These are phyloP conservation scores for Cutaneotrichosporon sp. DNA, from an alignment of 1,284 basidiomycete species.

Conservation along the genomic window DNA sequence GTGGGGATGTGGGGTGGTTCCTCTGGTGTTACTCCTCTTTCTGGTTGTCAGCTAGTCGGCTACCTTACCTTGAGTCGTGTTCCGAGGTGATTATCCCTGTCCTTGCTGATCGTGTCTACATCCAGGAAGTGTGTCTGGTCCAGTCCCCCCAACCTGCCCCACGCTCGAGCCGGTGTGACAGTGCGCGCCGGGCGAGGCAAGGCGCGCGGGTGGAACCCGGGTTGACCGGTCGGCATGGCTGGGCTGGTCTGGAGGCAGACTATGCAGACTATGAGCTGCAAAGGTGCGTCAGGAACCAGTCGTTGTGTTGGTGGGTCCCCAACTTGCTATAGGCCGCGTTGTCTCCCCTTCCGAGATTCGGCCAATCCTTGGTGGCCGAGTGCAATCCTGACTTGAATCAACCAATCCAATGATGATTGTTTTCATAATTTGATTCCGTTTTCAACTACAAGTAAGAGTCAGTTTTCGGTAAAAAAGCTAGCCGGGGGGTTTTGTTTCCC, in stretches of 20 bases:
- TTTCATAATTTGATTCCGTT: background rate
- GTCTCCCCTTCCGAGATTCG: background rate
- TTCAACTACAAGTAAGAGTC: background rate
- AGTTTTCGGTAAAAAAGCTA: conserved; percentile 1
- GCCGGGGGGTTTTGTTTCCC: background rate
- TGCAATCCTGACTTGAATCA: background rate
- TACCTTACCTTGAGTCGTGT: background rate
- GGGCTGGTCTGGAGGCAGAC: too few species aligned
- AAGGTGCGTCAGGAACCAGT: background rate
- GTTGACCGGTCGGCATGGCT: background rate
- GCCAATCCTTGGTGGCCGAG: background rate
- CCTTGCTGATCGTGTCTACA: background rate
- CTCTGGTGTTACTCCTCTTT: background rate
- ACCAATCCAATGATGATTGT: background rate
- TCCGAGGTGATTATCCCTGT: background rate
- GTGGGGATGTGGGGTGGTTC: background rate
- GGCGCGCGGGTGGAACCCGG: background rate
- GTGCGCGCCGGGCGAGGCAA: too few species aligned
- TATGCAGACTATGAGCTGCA: too few species aligned
- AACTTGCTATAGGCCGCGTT: background rate
- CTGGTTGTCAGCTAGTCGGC: too few species aligned
- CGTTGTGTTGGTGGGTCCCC: background rate
- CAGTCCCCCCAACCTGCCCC: too few species aligned
- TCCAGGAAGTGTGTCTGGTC: too few species aligned
- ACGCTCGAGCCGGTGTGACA: too few species aligned